These are phyloP conservation scores for Cladosporium sp. DNA, from an alignment of 2,329 filamentous ascomycete species.

Conservation along the genomic window DNA sequence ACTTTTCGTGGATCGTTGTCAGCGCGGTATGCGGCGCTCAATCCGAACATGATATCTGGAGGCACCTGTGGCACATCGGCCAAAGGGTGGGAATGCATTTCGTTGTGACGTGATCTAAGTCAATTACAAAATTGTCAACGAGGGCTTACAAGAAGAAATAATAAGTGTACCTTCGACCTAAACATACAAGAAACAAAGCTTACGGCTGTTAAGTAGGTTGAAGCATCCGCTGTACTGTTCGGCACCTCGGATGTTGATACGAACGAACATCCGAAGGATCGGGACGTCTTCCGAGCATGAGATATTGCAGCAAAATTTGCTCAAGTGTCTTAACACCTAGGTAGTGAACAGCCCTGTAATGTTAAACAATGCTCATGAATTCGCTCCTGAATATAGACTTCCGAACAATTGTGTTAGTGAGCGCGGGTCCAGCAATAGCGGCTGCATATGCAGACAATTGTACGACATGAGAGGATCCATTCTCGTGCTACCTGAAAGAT, in stretches of 20 bases:
- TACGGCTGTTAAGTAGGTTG: background rate
- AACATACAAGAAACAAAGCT: background rate
- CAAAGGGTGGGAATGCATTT: background rate
- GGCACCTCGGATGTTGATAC: background rate
- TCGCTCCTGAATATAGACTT: too few relatives aligned
- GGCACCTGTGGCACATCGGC: constrained; percentile 68
- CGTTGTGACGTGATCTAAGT: background rate
- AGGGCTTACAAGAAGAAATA: background rate
- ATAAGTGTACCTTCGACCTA: too few relatives aligned
- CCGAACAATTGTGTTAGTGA: too few relatives aligned
- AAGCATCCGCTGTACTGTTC: background rate
- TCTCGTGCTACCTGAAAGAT: too few relatives aligned
- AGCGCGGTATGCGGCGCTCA: constrained; percentile 83
- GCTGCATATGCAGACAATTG: too few relatives aligned
- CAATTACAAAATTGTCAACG: background rate
- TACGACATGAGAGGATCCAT: too few relatives aligned
- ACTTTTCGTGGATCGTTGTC: constrained; percentile 79
- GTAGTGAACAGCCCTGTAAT: background rate
- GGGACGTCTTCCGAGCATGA: background rate
- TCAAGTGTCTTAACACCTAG: background rate
- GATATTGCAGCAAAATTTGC: background rate
- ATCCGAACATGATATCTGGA: constrained; percentile 87
- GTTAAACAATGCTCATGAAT: too few relatives aligned
- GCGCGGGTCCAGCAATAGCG: too few relatives aligned
- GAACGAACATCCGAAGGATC: background rate